Evolutionary conservation across 139 green algal genomes (phyloP).

Genomic region (Nannochloris sp.): DNA sequence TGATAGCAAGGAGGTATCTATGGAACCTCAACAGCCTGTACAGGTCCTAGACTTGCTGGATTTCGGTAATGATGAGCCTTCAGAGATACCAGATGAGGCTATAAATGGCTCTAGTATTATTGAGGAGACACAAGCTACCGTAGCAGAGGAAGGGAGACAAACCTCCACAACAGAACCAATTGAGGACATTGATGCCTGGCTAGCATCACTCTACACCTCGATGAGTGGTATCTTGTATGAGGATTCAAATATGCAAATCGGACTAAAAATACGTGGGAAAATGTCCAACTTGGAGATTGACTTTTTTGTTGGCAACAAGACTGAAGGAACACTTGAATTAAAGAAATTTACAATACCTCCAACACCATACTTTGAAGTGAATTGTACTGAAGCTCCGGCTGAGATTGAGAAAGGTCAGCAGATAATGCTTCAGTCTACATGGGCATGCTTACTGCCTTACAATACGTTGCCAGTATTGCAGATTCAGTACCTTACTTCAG

Average conservation of each 20-base stretch:
- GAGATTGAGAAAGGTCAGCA: conserved; percentile 31
- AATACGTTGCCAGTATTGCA: conserved; percentile 36
- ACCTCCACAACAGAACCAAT: conserved; percentile 15
- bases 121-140: neutral
- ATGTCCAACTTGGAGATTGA: conserved; percentile 39
- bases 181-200: conserved; percentile 55
- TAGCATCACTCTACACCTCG: conserved; percentile 36
- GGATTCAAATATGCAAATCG: conserved; percentile 83
- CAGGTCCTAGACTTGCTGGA: conserved; percentile 12
- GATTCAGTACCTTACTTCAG: conserved; percentile 38
- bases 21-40: conserved; percentile 1
- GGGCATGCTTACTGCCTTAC: conserved; percentile 37
- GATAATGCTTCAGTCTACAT: conserved; percentile 44
- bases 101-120: too few relatives aligned
- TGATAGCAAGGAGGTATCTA: neutral
- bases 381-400: conserved; percentile 31
- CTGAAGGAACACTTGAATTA: conserved; percentile 22
- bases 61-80: conserved; percentile 1
- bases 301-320: conserved; percentile 92
- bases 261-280: conserved; percentile 67
- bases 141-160: conserved; percentile 5
- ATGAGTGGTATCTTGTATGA: conserved; percentile 87
- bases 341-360: conserved; percentile 24
- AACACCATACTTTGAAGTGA: conserved; percentile 32
- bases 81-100: neutral